phyloP scores from a whole-genome alignment of 805 yeast genomes.

The Cyberlindnera petersonii region DNA sequence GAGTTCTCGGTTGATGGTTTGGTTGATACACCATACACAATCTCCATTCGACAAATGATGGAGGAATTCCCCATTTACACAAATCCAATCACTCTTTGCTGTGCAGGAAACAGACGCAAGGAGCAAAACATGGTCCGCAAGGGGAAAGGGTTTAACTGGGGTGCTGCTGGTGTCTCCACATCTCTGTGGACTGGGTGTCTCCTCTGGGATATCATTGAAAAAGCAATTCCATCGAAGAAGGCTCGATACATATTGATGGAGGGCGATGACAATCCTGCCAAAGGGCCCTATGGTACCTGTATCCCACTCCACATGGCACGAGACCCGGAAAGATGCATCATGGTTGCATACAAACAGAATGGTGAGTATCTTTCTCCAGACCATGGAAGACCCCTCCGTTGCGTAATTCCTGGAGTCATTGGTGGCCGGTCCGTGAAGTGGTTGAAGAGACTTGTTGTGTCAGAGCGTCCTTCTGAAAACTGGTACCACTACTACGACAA shows the following conservation, averaged over 20 bases:
- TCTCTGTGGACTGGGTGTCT: slow-evolving; percentile 34
- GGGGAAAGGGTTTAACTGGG: slow-evolving; percentile 36
- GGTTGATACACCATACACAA: slow-evolving; percentile 28
- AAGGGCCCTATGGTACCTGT: slow-evolving; percentile 34
- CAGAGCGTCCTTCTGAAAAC: slow-evolving; percentile 32
- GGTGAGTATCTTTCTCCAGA: slow-evolving; percentile 34
- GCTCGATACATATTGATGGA: slow-evolving; percentile 34
- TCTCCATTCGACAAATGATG: slow-evolving; percentile 27
- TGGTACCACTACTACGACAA: slow-evolving; percentile 37
- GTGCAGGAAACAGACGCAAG: slow-evolving; percentile 36
- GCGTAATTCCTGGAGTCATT: slow-evolving; percentile 35
- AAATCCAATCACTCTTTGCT: slow-evolving; percentile 32
- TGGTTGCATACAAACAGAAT: slow-evolving; percentile 35
- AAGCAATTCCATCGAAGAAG: slow-evolving; percentile 27
- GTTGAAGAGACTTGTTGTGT: slow-evolving; percentile 29
- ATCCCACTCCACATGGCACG: slow-evolving; percentile 30
- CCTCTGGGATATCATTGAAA: slow-evolving; percentile 28
- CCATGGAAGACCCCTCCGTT: slow-evolving; percentile 35
- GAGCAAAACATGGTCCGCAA: slow-evolving; percentile 34
- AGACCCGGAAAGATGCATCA: slow-evolving; percentile 32
- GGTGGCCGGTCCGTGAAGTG: slow-evolving; percentile 39
- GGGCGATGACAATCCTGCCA: slow-evolving; percentile 33
- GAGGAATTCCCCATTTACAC: slow-evolving; percentile 29
- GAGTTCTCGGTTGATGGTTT: slow-evolving; percentile 28
- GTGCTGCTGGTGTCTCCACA: slow-evolving; percentile 33